Evolutionary conservation across 1,139 yeast genomes (phyloP), one percentile per base, ranked within the genome.

Genomic region (Zhuliangozyma parablackwelliae): DNA sequence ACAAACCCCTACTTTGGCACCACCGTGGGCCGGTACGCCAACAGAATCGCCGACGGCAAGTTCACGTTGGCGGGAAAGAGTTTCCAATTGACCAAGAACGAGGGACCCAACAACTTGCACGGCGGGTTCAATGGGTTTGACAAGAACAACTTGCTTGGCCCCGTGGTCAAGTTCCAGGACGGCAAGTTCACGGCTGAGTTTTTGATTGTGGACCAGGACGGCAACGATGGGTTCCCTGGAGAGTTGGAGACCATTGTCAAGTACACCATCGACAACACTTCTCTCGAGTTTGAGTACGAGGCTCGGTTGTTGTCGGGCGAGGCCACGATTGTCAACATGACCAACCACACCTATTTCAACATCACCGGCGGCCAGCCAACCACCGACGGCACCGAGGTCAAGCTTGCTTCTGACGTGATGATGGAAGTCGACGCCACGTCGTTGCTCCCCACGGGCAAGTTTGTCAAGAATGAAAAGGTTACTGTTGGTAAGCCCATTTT

Each of bases 341-440:
- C 87, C 34, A 82, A 81, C 56, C 89, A 82, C 53, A 61, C 80
- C 12, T 80, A 78, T 56, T 79, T 79, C 66, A 78, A 74, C 50
- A 47, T 64, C 28, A 48, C 61, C 21, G 53, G 51, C 21, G 48
- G 53, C 9, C 38, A 43, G 10, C 51, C 57, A 6, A 62, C 63
- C 21, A 63, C 64, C 16, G 65, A 68, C 36, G 71, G 68, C 9
- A 59, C 69, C 3, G 40, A 47, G n/a, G 49, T 69, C 13, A 56
- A 56, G 33, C 44, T 68, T 23, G 39, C 43, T 11, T 53, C 67
- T 28, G 50, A 55, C 33, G 47, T 56, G 21, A 53, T 50, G 38
- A 55, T 80, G 47, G 76, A 68, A 39, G 66, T 68, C 10, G 68
- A 68, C 44, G 30, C 44, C 3, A 53, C 50, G 7, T 45, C 61